A percentile compares a stretch with the other conserved stretches of the same genome.
Evolutionary conservation across 2,329 filamentous ascomycete genomes (phyloP).

Genomic region (Trichoderma gracile): DNA sequence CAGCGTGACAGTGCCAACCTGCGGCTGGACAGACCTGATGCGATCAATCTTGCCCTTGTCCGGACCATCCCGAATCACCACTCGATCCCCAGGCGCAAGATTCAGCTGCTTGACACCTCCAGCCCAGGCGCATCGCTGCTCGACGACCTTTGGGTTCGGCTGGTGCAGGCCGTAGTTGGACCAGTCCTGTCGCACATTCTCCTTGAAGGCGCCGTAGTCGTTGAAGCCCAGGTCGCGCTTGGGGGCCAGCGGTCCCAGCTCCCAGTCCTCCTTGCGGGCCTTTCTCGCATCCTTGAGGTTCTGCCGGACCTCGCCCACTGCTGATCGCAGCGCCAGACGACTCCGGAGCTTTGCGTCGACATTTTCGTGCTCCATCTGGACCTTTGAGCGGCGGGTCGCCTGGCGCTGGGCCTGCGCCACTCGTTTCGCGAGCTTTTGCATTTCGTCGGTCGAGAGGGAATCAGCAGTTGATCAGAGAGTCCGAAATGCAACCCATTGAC

Average conservation of each 20-base stretch:
- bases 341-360: constrained; percentile 36
- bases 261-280: constrained; percentile 72
- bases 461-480: neutral
- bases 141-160: constrained; percentile 40
- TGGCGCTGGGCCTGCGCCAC: constrained; percentile 67
- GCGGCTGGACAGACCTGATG: constrained; percentile 58
- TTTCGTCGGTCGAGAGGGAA: constrained; percentile 38
- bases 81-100: constrained; percentile 70
- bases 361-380: constrained; percentile 39
- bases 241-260: constrained; percentile 75
- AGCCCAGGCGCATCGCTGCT: constrained; percentile 55
- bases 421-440: constrained; percentile 72
- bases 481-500: constrained; percentile 20
- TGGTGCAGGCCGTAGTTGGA: constrained; percentile 36
- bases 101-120: constrained; percentile 59
- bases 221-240: constrained; percentile 68
- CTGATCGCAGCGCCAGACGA: constrained; percentile 36
- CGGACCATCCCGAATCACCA: constrained; percentile 74
- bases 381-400: constrained; percentile 51
- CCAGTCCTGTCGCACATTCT: constrained; percentile 42
- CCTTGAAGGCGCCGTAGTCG: constrained; percentile 58
- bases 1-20: constrained; percentile 60
- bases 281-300: constrained; percentile 46
- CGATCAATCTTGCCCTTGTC: constrained; percentile 82
- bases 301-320: constrained; percentile 38